Evolutionary conservation across 345 rosid species (phyloP), one percentile per base, ranked within the genome.

Genomic region (Syzygium oleosum): DNA sequence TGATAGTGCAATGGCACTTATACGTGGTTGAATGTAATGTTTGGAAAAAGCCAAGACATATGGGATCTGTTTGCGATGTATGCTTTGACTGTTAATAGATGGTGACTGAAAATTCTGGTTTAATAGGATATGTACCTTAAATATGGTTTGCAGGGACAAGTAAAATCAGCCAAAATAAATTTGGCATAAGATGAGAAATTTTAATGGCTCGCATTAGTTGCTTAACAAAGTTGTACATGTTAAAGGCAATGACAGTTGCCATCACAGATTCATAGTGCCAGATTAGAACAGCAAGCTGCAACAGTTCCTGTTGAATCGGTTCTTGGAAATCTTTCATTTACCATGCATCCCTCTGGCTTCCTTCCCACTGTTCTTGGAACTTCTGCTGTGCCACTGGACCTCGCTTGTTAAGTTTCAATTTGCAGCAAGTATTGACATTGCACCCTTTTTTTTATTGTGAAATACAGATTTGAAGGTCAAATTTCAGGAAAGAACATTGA

Each of bases 381-480:
- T 73, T 73, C 13, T 73, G 46, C 80, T 73, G 25, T 73, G 80
- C 80, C 80, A 4, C 13, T 19, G 19, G 46, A 34, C 80, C 80
- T 17, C 12, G 3, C 7, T 16, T 19, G 49, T 5, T 34, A 9
- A 73, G 43, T 34, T 38, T 38, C 38, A 73, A 34, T 34, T 73
- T 19, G 19, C 80, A 34, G 49, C 80, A 19, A 19, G 80, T 73
- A 34, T 23, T 73, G 46, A 73, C 2, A 34, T 73, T 73, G 49
- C 46, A 17, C 46, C 25, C 25, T 19, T 41, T 9, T 41, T 9
- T 34, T 17, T 68, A 31, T 65, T 7, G 80, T 4, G 46, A 68
- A 34, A 34, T 86, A 90, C 90, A 97, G 98, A 87, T 96, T 96
- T 90, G 99, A 97, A 93, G 99, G 98, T 59, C 97, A 96, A 88